Conservation (phyloP, 2,329 filamentous ascomycete genomes). For the Teratosphaeria destructans region DNA sequence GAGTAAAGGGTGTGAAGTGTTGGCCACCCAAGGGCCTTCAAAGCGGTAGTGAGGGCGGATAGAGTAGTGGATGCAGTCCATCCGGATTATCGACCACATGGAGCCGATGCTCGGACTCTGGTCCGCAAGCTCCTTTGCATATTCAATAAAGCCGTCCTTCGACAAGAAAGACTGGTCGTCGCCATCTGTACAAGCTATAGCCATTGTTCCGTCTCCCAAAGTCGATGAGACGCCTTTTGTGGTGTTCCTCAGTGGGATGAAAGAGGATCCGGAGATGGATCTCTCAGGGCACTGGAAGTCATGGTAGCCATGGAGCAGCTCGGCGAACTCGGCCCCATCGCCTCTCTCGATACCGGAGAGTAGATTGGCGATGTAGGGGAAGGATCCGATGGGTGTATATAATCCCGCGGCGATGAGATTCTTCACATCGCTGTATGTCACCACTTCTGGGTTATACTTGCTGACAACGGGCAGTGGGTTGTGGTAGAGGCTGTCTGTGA, state of each 20-base stretch:
- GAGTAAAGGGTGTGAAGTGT: constrained; percentile 21
- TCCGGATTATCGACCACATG: constrained; percentile 27
- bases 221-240: neutral
- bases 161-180: constrained; percentile 21
- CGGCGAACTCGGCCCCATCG: constrained; percentile 20
- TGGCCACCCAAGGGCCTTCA: constrained; percentile 15
- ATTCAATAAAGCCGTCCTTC: constrained; percentile 21
- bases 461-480: constrained; percentile 29
- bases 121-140: constrained; percentile 24
- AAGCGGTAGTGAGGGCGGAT: constrained; percentile 28
- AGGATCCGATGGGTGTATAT: constrained; percentile 26
- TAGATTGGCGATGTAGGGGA: constrained; percentile 25
- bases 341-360: constrained; percentile 26
- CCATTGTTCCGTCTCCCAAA: constrained; percentile 13
- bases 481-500: constrained; percentile 30
- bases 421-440: constrained; percentile 33
- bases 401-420: constrained; percentile 27
- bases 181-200: constrained; percentile 33
- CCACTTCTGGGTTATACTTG: constrained; percentile 23
- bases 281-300: constrained; percentile 4
- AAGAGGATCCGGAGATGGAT: neutral
- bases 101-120: constrained; percentile 28
- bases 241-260: constrained; percentile 5
- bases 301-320: constrained; percentile 14
- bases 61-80: constrained; percentile 29